Percentiles rank a stretch among this genome's conserved stretches.
Evolutionary conservation across 139 green algal genomes (phyloP).

Genomic region (Haematococcus sp.): DNA sequence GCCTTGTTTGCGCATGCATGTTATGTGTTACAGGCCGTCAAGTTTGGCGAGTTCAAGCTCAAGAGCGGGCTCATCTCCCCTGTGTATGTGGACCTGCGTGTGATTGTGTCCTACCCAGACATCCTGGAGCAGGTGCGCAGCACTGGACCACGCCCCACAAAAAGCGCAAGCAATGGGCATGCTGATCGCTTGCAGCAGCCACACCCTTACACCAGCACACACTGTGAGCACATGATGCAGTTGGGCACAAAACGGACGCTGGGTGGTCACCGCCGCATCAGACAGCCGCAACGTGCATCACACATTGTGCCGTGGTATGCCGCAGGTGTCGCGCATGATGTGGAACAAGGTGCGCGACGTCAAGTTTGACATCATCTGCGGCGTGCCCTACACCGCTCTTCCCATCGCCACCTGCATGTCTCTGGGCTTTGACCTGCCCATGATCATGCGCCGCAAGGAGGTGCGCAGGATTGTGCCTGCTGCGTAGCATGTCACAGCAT

Average conservation of each 20-base stretch:
- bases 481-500: not conserved
- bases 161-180: not conserved
- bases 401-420: conserved; percentile 97
- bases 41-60: conserved; percentile 99
- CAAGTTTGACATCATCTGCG: conserved; percentile 95
- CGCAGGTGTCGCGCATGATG: conserved; percentile 87
- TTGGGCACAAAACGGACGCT: not conserved
- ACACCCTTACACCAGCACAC: not conserved
- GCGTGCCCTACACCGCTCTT: conserved; percentile 98
- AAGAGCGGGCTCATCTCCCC: conserved; percentile 96
- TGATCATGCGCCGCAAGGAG: conserved; percentile 97
- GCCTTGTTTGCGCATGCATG: not conserved
- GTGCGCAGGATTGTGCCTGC: conserved; percentile 30
- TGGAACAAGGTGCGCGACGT: conserved; percentile 67
- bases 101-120: conserved; percentile 98
- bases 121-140: conserved; percentile 75
- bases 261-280: not conserved
- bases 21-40: conserved; percentile 81
- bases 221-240: too few relatives aligned
- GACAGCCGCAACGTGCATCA: too few relatives aligned
- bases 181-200: too few relatives aligned
- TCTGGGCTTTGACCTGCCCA: conserved; percentile 79
- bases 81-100: conserved; percentile 97
- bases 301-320: too few relatives aligned
- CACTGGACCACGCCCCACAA: not conserved